phyloP scores from a whole-genome alignment of 306 rosid genomes.

The Dalbergia cochinchinensis region DNA sequence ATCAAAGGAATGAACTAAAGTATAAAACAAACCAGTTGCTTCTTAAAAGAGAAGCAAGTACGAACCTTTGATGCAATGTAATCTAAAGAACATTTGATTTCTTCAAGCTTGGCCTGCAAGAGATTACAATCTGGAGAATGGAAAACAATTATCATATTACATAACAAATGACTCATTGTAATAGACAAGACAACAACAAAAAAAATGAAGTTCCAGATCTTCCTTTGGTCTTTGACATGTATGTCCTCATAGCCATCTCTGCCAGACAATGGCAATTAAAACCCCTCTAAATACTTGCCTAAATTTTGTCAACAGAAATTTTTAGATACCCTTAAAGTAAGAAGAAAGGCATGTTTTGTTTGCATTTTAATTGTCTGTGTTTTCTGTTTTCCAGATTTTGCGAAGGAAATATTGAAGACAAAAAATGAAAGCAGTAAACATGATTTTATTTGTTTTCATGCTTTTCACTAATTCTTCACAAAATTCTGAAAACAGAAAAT shows the following conservation, averaged over 20 bases:
- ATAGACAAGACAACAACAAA: conserved; percentile 9
- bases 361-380: too few relatives aligned
- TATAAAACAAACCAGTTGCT: conserved; percentile 12
- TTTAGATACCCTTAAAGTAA: neutral
- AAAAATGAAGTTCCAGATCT: neutral
- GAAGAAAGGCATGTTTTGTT: too few relatives aligned
- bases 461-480: too few relatives aligned
- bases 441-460: too few relatives aligned
- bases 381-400: too few relatives aligned
- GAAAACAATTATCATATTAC: conserved; percentile 13
- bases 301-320: neutral
- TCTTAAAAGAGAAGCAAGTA: conserved; percentile 25
- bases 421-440: too few relatives aligned
- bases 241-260: neutral
- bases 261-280: neutral
- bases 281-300: neutral
- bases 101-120: conserved; percentile 65
- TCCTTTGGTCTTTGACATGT: neutral
- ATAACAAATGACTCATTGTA: neutral
- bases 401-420: too few relatives aligned
- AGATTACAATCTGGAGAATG: conserved; percentile 59
- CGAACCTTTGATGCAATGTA: conserved; percentile 66
- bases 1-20: neutral
- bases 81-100: conserved; percentile 61
- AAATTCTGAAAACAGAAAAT: too few relatives aligned